phyloP scores from a whole-genome alignment of 2,329 filamentous ascomycete species.

The Trichoderma atroviride region DNA sequence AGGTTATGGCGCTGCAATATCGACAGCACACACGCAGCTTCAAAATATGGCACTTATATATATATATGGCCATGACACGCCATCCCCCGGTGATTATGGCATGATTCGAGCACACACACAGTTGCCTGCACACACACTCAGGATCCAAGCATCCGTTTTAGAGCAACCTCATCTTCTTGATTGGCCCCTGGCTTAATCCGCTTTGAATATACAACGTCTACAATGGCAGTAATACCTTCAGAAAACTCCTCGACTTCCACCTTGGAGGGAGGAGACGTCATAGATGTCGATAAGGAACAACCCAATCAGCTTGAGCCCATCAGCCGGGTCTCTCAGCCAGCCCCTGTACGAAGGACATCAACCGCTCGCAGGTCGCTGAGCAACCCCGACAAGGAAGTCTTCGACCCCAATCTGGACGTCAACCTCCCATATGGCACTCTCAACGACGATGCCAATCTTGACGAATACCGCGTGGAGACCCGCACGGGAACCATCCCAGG shows the following conservation, averaged over 20 bases:
- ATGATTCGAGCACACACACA: slow-evolving; percentile 23
- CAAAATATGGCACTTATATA: not conserved
- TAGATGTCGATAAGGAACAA: not conserved
- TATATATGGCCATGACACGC: slow-evolving; percentile 21
- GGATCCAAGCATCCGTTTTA: not conserved
- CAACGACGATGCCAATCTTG: slow-evolving; percentile 60
- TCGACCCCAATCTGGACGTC: slow-evolving; percentile 49
- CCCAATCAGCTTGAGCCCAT: slow-evolving; percentile 2
- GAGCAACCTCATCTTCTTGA: not conserved
- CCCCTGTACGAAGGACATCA: not conserved
- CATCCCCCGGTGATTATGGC: slow-evolving; percentile 7
- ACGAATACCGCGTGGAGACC: slow-evolving; percentile 68
- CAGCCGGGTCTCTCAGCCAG: not conserved
- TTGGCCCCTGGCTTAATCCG: not conserved
- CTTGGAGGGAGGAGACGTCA: not conserved
- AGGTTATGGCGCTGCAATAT: slow-evolving; percentile 9
- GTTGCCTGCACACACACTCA: not conserved
- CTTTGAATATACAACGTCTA: not conserved
- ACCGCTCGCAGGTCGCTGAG: slow-evolving; percentile 6
- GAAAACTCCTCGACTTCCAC: slow-evolving; percentile 10
- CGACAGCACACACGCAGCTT: not conserved
- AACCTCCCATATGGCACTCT: slow-evolving; percentile 69
- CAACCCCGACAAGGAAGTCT: slow-evolving; percentile 38
- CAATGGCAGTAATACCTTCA: slow-evolving; percentile 8
- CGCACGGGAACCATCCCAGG: slow-evolving; percentile 62